Conservation (phyloP, 2,329 filamentous ascomycete species). For the Verticillium tricorpus region DNA sequence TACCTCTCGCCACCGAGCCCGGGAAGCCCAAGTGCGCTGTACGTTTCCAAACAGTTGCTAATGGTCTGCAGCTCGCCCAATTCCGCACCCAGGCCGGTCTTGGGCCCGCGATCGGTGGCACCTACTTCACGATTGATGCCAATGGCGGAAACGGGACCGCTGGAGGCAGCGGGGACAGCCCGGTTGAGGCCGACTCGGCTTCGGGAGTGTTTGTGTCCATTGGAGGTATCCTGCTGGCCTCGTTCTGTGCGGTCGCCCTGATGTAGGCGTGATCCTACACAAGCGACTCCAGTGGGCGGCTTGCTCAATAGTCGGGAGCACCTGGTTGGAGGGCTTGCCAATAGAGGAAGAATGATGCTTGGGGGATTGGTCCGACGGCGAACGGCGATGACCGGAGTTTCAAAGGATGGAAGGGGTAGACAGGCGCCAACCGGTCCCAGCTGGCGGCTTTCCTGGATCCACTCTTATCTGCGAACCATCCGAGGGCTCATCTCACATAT, state of each 20-base stretch:
- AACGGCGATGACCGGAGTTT: neutral
- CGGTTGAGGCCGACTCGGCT: neutral
- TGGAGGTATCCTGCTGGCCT: neutral
- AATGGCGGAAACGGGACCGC: constrained; percentile 8
- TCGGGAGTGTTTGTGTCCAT: neutral
- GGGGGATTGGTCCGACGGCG: neutral
- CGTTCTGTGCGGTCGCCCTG: neutral
- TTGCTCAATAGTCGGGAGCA: neutral
- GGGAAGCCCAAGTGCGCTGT: no score
- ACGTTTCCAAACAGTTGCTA: fast-evolving
- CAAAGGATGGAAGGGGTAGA: neutral
- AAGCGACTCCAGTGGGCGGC: no score
- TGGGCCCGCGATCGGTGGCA: constrained; percentile 21
- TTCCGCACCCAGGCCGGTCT: constrained; percentile 11
- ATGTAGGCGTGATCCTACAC: neutral
- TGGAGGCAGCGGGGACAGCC: neutral
- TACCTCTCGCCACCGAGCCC: neutral
- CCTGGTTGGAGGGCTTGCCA: neutral
- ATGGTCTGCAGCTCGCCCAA: neutral
- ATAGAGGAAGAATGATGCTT: neutral
- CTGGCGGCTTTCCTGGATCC: neutral
- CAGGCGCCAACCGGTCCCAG: neutral
- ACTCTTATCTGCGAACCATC: neutral
- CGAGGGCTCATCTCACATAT: neutral
- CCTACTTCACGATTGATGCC: constrained; percentile 19